Evolutionary conservation across 148 eudicot species (phyloP), one percentile per base, ranked within the genome.

Genomic region (Talinum fruticosum): DNA sequence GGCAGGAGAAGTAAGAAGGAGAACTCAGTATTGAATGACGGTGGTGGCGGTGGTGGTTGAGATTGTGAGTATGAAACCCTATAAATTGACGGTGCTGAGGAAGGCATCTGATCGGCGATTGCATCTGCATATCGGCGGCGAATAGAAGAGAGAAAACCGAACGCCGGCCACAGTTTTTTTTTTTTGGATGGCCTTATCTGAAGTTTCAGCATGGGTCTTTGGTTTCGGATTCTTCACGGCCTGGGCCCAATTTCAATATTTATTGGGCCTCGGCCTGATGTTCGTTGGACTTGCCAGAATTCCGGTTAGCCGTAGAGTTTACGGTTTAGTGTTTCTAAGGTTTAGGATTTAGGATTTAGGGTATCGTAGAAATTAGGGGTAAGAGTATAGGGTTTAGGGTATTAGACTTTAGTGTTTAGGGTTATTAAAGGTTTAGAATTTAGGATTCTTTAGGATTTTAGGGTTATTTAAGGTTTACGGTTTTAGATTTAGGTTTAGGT

Each of bases 61-160:
- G 73, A 44, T 34, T 69, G 71, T 59, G 80, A 13, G 54, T 57
- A 16, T 71, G 75, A 49, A 85, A 78, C 80, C 84, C 80, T 53
- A 79, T 80, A 34, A 79, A 77, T 45, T 78, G 87, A 13, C 54
- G 53, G 79, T 36, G 80, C n/a, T 28, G 79, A 61, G 8, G 76
- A 62, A 86, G 75, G 69, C 84, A 81, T 78, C 65, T 79, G 3
- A 76, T 54, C 69, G 90, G 86, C 24, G 86, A 85, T 67, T 87
- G 91, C 97, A 93, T 93, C 67, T 86, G 91, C 97, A 90, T 90
- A 34, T 66, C 35, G 78, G 36, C 71, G 62, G 41, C 38, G 67
- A 45, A 13, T 66, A 44, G 6, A 77, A 24, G 41, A 53, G 72
- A 19, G 36, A 66, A 47, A 34, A 4, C 7, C 5, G 69, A 4